Conservation (phyloP, 2,329 filamentous ascomycete genomes). For the Metarhizium rileyi region DNA sequence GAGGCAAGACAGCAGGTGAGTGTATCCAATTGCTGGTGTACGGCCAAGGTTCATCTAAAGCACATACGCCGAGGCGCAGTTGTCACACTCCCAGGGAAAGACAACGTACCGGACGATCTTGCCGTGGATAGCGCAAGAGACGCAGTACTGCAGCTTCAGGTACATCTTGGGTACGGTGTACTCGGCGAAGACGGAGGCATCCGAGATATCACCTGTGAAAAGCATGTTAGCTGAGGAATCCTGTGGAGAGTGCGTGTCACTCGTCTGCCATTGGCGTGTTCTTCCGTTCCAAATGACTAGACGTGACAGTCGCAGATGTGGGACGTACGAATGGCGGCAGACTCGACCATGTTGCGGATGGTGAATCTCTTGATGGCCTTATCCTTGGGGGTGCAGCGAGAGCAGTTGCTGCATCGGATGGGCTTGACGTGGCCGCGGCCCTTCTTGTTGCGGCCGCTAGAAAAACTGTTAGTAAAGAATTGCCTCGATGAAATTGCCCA, state of each 20-base stretch:
- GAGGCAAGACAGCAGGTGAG: constrained; percentile 12
- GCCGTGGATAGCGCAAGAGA: constrained; percentile 99
- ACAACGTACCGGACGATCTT: constrained; percentile 98
- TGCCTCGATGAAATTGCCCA: constrained; percentile 5
- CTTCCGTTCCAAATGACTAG: neutral
- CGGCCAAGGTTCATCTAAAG: constrained; percentile 53
- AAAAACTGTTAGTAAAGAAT: constrained; percentile 13
- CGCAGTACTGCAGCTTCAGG: constrained; percentile 99
- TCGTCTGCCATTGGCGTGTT: neutral
- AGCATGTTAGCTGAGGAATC: neutral
- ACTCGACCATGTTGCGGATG: constrained; percentile 99
- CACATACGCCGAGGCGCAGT: constrained; percentile 41
- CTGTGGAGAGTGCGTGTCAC: neutral
- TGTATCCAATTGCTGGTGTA: constrained; percentile 27
- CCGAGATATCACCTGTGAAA: constrained; percentile 91
- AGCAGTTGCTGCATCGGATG: constrained; percentile 70
- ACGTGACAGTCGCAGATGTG: neutral
- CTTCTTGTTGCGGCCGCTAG: constrained; percentile 98
- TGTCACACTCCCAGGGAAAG: constrained; percentile 48
- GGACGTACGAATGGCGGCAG: constrained; percentile 93
- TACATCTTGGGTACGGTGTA: constrained; percentile 99
- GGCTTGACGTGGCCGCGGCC: constrained; percentile 99
- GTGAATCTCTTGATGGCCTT: constrained; percentile 99
- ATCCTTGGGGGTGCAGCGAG: constrained; percentile 92
- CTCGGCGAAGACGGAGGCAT: constrained; percentile 97